Evolutionary conservation across 108 stramenopile species (phyloP).

Genomic region (Epithemia pelagica): DNA sequence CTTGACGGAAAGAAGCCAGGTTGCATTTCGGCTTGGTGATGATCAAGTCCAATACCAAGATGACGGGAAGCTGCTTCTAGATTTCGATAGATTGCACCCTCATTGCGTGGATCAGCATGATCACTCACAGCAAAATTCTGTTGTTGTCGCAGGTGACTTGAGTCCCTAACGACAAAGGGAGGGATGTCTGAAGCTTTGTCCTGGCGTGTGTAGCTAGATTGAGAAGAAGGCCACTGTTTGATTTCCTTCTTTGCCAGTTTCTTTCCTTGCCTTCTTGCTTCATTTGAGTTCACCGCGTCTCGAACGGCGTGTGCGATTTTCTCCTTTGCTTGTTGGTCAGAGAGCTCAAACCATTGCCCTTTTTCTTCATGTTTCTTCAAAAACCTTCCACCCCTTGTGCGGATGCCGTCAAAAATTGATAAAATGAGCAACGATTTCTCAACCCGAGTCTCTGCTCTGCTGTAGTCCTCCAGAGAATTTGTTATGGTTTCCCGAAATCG

Average conservation of each 20-base stretch:
- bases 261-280: not conserved
- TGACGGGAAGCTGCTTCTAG: not conserved
- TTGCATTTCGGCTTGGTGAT: not conserved
- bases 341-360: conserved; percentile 23
- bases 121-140: too few relatives aligned
- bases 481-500: conserved; percentile 10
- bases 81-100: too few relatives aligned
- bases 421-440: conserved; percentile 15
- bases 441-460: conserved; percentile 1
- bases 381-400: conserved; percentile 10
- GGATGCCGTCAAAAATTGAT: conserved; percentile 5
- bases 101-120: too few relatives aligned
- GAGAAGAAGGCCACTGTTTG: too few relatives aligned
- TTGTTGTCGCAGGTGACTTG: too few relatives aligned
- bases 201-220: not conserved
- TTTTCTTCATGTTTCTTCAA: conserved; percentile 14
- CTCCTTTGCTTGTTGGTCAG: conserved; percentile 15
- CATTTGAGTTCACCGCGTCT: conserved; percentile 12
- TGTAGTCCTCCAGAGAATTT: conserved; percentile 5
- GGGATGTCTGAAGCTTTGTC: not conserved
- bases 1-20: not conserved
- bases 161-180: not conserved
- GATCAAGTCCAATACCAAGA: not conserved
- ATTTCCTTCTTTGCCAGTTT: not conserved
- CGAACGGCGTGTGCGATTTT: conserved; percentile 33